Evolutionary conservation across 495 filamentous ascomycete genomes (phyloP).

Genomic region (Aspergillus biplanus): DNA sequence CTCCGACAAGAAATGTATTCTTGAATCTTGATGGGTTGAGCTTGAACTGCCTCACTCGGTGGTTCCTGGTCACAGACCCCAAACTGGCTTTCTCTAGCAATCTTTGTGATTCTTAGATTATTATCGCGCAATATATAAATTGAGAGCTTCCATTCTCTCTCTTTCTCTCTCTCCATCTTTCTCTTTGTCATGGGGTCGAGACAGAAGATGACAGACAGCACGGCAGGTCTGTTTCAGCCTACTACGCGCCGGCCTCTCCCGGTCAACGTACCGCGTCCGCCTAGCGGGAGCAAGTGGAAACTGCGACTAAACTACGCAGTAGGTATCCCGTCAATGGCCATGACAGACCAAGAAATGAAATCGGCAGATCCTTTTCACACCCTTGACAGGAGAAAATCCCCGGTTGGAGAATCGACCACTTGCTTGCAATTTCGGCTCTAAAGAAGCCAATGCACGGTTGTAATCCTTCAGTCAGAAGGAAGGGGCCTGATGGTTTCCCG

Average conservation of each 20-base stretch:
- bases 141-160: no score
- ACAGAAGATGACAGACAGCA: not conserved
- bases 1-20: not conserved
- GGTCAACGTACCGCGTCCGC: slow-evolving; percentile 13
- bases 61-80: slow-evolving; percentile 7
- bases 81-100: not conserved
- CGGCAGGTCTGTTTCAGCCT: slow-evolving; percentile 5
- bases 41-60: not conserved
- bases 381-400: not conserved
- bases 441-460: not conserved
- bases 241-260: slow-evolving; percentile 7
- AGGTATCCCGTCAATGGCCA: not conserved
- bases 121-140: no score
- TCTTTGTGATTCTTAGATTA: no score
- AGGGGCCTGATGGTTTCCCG: no score
- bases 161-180: not conserved
- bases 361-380: not conserved
- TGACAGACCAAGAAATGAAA: not conserved
- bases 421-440: not conserved
- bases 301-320: not conserved
- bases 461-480: no score
- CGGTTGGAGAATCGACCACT: not conserved
- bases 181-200: not conserved
- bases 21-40: not conserved
- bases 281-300: slow-evolving; percentile 5